Evolutionary conservation across 2,329 filamentous ascomycete species (phyloP).

Genomic region (Fusarium hostae): DNA sequence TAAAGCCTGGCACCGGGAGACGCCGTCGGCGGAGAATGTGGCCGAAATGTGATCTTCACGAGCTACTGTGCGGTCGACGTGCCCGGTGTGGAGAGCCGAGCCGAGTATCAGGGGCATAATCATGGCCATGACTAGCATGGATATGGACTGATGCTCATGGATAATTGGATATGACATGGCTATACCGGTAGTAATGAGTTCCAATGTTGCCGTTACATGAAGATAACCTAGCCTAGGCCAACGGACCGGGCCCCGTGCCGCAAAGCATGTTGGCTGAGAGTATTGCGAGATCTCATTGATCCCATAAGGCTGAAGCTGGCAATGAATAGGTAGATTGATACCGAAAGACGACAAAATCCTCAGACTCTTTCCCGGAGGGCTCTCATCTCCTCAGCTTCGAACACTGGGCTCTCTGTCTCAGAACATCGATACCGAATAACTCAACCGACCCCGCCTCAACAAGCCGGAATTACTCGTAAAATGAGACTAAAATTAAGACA

Average conservation of each 20-base stretch:
- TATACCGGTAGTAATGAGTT: not conserved
- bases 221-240: not conserved
- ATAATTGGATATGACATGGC: not conserved
- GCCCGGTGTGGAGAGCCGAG: constrained; percentile 23
- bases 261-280: constrained; percentile 10
- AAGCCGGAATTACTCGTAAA: not conserved
- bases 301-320: constrained; percentile 25
- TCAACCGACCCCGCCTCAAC: constrained; percentile 22
- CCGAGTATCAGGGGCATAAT: constrained; percentile 9
- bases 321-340: not conserved
- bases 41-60: constrained; percentile 15
- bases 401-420: not conserved
- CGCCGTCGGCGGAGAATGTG: constrained; percentile 7
- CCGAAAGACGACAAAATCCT: not conserved
- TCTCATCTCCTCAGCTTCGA: not conserved
- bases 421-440: not conserved
- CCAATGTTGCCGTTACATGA: not conserved
- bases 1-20: constrained; percentile 13
- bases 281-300: constrained; percentile 5
- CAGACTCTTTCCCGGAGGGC: not conserved
- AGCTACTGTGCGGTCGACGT: constrained; percentile 20
- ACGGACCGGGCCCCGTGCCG: constrained; percentile 21
- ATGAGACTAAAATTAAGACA: constrained; percentile 11
- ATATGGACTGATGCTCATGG: not conserved
- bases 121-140: not conserved